These are phyloP conservation scores for Oemleria cerasiformis DNA, from an alignment of 306 rosid genomes.

Conservation along the genomic window DNA sequence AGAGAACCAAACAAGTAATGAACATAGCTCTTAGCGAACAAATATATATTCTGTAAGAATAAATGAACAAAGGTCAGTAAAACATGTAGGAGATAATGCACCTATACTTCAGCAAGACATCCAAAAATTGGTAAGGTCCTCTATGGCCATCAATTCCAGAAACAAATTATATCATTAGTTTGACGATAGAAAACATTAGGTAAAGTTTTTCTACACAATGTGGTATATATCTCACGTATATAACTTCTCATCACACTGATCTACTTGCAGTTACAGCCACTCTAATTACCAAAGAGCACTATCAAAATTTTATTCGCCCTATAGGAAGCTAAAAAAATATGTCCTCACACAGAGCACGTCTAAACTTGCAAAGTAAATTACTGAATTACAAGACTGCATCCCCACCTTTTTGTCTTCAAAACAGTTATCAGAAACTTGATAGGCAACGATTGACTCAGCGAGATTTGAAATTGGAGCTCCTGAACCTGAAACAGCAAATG, in stretches of 20 bases:
- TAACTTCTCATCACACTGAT: background rate
- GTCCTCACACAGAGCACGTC: background rate
- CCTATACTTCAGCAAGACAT: background rate
- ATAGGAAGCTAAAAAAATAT: background rate
- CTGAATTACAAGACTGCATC: constrained; percentile 4
- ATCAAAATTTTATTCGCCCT: background rate
- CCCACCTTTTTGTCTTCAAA: constrained; percentile 51
- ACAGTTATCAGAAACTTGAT: constrained; percentile 49
- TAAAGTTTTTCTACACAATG: background rate
- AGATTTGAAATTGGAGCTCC: constrained; percentile 66
- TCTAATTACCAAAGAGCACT: background rate
- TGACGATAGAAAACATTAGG: background rate
- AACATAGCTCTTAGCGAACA: background rate
- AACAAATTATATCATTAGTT: background rate
- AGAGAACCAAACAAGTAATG: constrained; percentile 6
- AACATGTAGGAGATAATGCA: background rate
- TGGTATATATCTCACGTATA: background rate
- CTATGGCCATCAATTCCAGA: background rate
- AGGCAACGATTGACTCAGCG: constrained; percentile 61
- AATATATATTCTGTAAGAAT: background rate
- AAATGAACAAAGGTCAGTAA: background rate
- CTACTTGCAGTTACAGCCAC: background rate
- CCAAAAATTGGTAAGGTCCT: constrained; percentile 2
- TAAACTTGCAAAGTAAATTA: background rate
- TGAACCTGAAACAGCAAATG: constrained; percentile 51